These are phyloP conservation scores for Cytospora piceicola DNA, from an alignment of 2,329 filamentous ascomycete species.

Conservation along the genomic window DNA sequence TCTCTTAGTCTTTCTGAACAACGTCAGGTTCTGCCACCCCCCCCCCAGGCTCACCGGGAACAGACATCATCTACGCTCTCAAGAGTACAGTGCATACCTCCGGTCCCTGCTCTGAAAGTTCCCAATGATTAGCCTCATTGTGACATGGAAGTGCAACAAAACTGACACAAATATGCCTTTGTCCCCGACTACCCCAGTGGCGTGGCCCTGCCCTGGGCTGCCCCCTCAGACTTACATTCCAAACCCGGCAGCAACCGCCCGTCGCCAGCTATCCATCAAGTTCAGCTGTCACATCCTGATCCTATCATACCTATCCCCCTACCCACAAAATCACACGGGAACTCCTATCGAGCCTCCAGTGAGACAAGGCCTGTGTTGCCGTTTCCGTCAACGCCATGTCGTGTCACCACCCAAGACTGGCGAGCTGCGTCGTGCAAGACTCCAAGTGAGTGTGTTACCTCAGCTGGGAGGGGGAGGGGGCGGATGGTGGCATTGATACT, in stretches of 20 bases:
- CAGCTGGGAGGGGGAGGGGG: neutral
- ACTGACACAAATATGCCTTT: neutral
- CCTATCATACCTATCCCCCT: too few species aligned
- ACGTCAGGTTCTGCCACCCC: neutral
- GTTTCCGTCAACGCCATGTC: constrained; percentile 9
- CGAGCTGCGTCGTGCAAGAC: neutral
- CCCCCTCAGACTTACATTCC: too few species aligned
- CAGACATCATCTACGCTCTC: neutral
- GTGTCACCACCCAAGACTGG: constrained; percentile 4
- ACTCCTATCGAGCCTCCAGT: neutral
- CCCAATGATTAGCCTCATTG: neutral
- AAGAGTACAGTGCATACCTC: neutral
- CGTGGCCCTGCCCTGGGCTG: neutral
- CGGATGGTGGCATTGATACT: constrained; percentile 6
- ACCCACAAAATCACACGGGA: neutral
- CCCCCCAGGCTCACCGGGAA: neutral
- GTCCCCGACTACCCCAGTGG: neutral
- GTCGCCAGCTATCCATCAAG: neutral
- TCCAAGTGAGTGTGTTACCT: neutral
- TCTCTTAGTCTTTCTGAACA: neutral
- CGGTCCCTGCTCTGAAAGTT: neutral
- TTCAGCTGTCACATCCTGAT: neutral
- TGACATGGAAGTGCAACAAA: neutral
- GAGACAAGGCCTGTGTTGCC: constrained; percentile 1
- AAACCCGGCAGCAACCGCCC: neutral